These are phyloP conservation scores for Neonectria magnoliae DNA, from an alignment of 2,329 filamentous ascomycete genomes.

Conservation along the genomic window DNA sequence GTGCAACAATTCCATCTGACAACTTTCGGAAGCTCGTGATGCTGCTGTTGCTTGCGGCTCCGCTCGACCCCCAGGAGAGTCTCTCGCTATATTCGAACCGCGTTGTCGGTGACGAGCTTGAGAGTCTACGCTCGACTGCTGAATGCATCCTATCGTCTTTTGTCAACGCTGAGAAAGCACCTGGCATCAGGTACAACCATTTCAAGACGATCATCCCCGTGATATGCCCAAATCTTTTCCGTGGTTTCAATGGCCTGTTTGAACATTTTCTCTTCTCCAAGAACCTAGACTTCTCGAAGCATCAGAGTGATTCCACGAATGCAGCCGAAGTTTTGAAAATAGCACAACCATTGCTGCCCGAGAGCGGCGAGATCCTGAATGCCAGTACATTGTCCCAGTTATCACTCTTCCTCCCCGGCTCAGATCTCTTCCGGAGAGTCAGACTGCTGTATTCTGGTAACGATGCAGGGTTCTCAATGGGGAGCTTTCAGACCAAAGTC, in stretches of 20 bases:
- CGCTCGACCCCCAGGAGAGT: conserved; percentile 71
- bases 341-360: conserved; percentile 61
- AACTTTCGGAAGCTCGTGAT: conserved; percentile 77
- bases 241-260: conserved; percentile 74
- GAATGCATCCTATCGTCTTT: conserved; percentile 74
- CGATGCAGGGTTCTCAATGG: conserved; percentile 79
- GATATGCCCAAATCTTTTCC: conserved; percentile 73
- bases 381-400: conserved; percentile 73
- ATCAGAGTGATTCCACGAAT: conserved; percentile 45
- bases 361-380: conserved; percentile 70
- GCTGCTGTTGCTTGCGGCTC: conserved; percentile 74
- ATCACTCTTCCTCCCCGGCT: conserved; percentile 76
- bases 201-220: conserved; percentile 69
- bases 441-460: conserved; percentile 76
- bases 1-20: conserved; percentile 77
- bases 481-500: conserved; percentile 77
- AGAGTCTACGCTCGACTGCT: conserved; percentile 68
- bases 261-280: conserved; percentile 81
- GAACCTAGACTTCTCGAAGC: conserved; percentile 72
- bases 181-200: conserved; percentile 69
- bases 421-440: conserved; percentile 71
- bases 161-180: conserved; percentile 69
- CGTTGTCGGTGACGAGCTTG: conserved; percentile 64
- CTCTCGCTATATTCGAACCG: conserved; percentile 69
- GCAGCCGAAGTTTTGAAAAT: conserved; percentile 34